Base-by-base conservation (phyloP, 129 eudicot genomes). In the Arctium lappa region DNA sequence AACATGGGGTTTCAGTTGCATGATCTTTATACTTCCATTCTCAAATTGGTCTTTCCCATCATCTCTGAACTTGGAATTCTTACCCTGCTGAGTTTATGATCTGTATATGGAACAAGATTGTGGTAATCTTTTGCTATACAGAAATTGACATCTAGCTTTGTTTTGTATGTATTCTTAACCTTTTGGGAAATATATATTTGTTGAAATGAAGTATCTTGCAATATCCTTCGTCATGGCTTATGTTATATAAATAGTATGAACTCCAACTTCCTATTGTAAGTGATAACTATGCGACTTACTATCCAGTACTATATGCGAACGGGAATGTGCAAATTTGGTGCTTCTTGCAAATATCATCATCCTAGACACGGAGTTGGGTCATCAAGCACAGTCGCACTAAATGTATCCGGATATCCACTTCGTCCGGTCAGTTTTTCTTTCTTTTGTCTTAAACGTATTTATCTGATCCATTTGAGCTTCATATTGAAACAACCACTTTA, bases 311-410 rank as follows among this genome's bases (percentile, higher is more conserved):
- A 84, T 74, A 89, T 92, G 97, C 89, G 95, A 88, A 92, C 95
- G 8, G 95, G 97, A 68, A 85, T 81, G 82, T 94, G 98, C 85
- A 94, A 92, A 88, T 94, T 84, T 86, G 98, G 97, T 22, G 86
- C 86, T 65, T 90, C 98, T 37, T 94, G 98, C 90, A 94, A 94
- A 76, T 92, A 94, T 77, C 92, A 94, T 84, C 98, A 94, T 86
- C 98, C 98, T 53, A 90, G 90, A 79, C 97, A 94, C 27, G 98
- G 94, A 82, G 88, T 80, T 33, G 90, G 90, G 79, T 86, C 94
- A 86, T 81, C 91, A 70, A 86, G 69, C 76, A 79, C 86, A 16
- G 86, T 88, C 36, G 68, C 87, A 4, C 87, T 92, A 9, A 94
- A 92, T 70, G 76, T 89, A 66, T 88, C 89, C 76, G 98, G 98